Evolutionary conservation across 805 yeast genomes (phyloP).

Genomic region (Suhomyces pyralidae): DNA sequence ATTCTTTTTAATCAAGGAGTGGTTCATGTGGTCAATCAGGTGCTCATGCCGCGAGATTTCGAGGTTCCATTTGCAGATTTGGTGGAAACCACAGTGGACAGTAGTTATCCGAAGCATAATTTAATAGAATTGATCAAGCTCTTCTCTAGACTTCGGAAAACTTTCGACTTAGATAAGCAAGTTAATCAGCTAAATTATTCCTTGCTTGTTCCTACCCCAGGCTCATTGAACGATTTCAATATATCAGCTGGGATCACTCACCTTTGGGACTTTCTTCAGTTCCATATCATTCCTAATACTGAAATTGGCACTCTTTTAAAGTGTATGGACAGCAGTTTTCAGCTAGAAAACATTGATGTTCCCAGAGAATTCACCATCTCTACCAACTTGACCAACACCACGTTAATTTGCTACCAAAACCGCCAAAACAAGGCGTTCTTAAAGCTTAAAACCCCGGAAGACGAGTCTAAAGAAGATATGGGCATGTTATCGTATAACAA

Average conservation of each 20-base stretch:
- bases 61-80: slow-evolving; percentile 55
- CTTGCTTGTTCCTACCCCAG: slow-evolving; percentile 66
- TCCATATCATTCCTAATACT: slow-evolving; percentile 67
- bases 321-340: slow-evolving; percentile 36
- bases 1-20: slow-evolving; percentile 82
- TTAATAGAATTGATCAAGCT: slow-evolving; percentile 46
- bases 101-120: slow-evolving; percentile 18
- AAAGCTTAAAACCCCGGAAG: slow-evolving; percentile 23
- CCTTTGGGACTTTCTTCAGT: slow-evolving; percentile 53
- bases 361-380: slow-evolving; percentile 35
- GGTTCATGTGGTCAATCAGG: slow-evolving; percentile 60
- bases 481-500: slow-evolving; percentile 40
- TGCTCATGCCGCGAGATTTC: slow-evolving; percentile 57
- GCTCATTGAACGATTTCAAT: slow-evolving; percentile 52
- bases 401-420: slow-evolving; percentile 31
- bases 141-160: slow-evolving; percentile 40
- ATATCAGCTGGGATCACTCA: slow-evolving; percentile 41
- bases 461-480: background rate
- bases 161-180: slow-evolving; percentile 23
- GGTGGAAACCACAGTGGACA: slow-evolving; percentile 50
- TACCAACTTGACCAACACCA: slow-evolving; percentile 43
- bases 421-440: slow-evolving; percentile 29
- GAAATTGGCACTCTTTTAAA: slow-evolving; percentile 45
- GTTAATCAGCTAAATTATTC: slow-evolving; percentile 36
- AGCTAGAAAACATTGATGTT: background rate